These are phyloP conservation scores for Penicillium paradoxum DNA, from an alignment of 495 filamentous ascomycete species.

Conservation along the genomic window DNA sequence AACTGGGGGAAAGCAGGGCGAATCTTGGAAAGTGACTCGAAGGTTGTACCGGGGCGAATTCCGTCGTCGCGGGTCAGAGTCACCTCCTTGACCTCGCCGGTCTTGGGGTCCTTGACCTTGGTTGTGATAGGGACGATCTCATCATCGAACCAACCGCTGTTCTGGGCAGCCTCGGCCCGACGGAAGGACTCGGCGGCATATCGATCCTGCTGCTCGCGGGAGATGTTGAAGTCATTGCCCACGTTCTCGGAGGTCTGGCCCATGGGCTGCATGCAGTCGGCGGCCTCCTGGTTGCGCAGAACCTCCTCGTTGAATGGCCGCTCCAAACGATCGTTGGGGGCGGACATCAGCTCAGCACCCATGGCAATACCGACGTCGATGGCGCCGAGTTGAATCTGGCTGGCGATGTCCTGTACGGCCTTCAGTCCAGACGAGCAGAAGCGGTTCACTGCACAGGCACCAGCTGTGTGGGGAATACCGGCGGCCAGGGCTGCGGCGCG, in stretches of 20 bases:
- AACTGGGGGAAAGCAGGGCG: constrained; percentile 86
- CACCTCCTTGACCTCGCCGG: constrained; percentile 70
- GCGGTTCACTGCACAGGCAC: constrained; percentile 78
- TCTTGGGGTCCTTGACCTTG: constrained; percentile 74
- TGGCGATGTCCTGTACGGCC: constrained; percentile 88
- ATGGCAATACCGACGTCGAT: constrained; percentile 87
- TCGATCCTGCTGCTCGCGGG: constrained; percentile 72
- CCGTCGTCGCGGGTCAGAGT: constrained; percentile 84
- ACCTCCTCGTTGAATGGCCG: constrained; percentile 75
- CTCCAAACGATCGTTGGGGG: constrained; percentile 59
- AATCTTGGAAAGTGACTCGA: constrained; percentile 75
- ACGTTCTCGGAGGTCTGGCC: constrained; percentile 97
- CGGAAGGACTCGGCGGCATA: constrained; percentile 83
- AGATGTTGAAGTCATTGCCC: constrained; percentile 81
- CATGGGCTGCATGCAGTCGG: constrained; percentile 92
- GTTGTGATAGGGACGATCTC: constrained; percentile 87
- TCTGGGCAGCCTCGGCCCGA: constrained; percentile 85
- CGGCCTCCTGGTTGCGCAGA: constrained; percentile 66
- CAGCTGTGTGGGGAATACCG: constrained; percentile 86
- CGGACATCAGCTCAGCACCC: constrained; percentile 84
- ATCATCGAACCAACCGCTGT: constrained; percentile 88
- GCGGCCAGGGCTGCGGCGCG: constrained; percentile 86
- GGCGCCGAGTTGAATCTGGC: constrained; percentile 71
- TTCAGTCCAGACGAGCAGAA: constrained; percentile 97
- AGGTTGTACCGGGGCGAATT: constrained; percentile 82